Evolutionary conservation across 2,329 filamentous ascomycete genomes (phyloP), one percentile per base, ranked within the genome.

Genomic region (Lachnellula willkommii): DNA sequence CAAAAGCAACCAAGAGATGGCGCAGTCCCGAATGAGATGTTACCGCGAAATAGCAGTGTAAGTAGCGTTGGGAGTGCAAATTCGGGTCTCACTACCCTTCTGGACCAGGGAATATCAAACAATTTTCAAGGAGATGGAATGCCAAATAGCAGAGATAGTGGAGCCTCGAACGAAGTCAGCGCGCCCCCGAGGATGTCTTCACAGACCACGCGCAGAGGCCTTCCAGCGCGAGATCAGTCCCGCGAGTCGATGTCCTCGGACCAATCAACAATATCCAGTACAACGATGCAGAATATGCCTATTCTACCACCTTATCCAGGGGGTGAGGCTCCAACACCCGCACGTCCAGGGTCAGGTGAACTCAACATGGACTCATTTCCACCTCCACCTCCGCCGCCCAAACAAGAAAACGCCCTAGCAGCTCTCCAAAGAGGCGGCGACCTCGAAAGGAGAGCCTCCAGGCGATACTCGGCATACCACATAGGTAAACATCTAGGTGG

Each of bases 391-490:
- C 88, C 88, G 5, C 87, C 87, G n/a, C 88, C 90, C 26, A 88
- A 90, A 52, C 85, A 91, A 65, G 89, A 94, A 65, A 95, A 95
- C 75, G 94, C 94, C 5, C 77, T 99, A 52, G 90, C 90, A 49
- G 91, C 92, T 50, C 73, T 99, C 62, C 94, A 97, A 72, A 84
- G 91, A 71, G 92, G 92, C 36, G 93, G 93, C 20, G 92, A 96
- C 63, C 76, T 99, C 50, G 94, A 99, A 73, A 83, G 94, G 68
- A 82, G 94, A 69, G 94, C 94, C 1, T 99, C 94, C 14, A 82
- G 93, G 63, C 81, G 94, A 67, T 99, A 97, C 70, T 97, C 94
- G 2, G 89, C 91, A 52, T 99, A 97, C 70, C 94, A 99, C 68
- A 95, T 99, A 64, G 90, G 90, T 47, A 97, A 96, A 69, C 91